phyloP scores from a whole-genome alignment of 352 stramenopile species.

The Phytophthora sojae region DNA sequence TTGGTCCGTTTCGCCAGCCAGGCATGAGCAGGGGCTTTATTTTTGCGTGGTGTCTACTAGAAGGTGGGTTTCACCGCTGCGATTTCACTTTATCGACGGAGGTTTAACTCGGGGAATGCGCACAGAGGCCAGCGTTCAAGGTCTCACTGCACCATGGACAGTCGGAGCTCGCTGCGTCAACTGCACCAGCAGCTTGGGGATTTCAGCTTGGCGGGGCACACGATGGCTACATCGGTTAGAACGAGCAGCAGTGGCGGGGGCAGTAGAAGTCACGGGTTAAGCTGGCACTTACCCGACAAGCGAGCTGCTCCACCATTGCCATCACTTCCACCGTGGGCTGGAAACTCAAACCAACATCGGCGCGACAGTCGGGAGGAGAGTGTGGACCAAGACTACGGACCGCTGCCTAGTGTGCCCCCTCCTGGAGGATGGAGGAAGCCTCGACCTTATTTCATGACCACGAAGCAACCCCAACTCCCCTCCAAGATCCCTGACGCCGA shows the following conservation, averaged over 20 bases:
- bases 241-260: conserved; percentile 8
- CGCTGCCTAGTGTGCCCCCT: conserved; percentile 9
- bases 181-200: conserved; percentile 53
- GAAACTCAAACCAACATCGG: conserved; percentile 1
- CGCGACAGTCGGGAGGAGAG: conserved; percentile 31
- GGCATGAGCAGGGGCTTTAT: conserved; percentile 1
- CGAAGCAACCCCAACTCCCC: conserved; percentile 41
- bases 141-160: conserved; percentile 41
- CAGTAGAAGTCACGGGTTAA: conserved; percentile 13
- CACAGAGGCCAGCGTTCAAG: not conserved
- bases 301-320: conserved; percentile 46
- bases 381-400: not conserved
- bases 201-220: conserved; percentile 12
- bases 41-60: conserved; percentile 14
- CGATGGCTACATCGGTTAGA: conserved; percentile 8
- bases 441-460: conserved; percentile 61
- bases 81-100: conserved; percentile 2
- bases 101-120: not conserved
- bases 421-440: conserved; percentile 47
- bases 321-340: conserved; percentile 59
- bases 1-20: conserved; percentile 16
- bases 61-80: conserved; percentile 9
- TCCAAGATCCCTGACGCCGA: conserved; percentile 10
- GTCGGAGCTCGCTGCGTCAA: conserved; percentile 54
- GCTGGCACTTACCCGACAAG: conserved; percentile 41